Evolutionary conservation across 129 eudicot genomes (phyloP).

Genomic region (Chrysanthemum makinoi): DNA sequence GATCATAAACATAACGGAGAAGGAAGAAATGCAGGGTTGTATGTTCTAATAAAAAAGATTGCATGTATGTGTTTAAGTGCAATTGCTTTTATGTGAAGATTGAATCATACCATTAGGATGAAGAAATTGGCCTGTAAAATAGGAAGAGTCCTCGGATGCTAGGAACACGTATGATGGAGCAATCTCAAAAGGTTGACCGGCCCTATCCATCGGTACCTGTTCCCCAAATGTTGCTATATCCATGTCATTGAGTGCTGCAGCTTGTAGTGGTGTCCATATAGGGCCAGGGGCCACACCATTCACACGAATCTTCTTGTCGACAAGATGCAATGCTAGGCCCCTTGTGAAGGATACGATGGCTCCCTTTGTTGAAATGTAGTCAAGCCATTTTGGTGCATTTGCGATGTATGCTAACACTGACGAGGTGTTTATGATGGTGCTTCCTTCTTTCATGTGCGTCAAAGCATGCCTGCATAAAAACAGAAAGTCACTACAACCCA

Average conservation of each 20-base stretch:
- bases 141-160: neutral
- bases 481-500: neutral
- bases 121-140: neutral
- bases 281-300: slow-evolving; percentile 2
- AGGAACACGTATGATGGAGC: slow-evolving; percentile 5
- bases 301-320: neutral
- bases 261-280: neutral
- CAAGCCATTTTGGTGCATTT: neutral
- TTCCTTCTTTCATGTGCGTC: neutral
- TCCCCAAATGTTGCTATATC: neutral
- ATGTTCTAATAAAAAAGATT: too few relatives aligned
- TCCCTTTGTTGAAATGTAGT: slow-evolving; percentile 1
- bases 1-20: too few relatives aligned
- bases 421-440: neutral
- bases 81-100: too few relatives aligned
- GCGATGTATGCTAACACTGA: neutral
- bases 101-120: slow-evolving; percentile 3
- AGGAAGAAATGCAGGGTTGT: too few relatives aligned
- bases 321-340: neutral
- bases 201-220: neutral
- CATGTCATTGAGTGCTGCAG: neutral
- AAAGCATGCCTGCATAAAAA: neutral
- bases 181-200: neutral
- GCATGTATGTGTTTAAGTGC: too few relatives aligned
- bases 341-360: neutral